phyloP scores from a whole-genome alignment of 371 early-diverging fungal species.

The Actinomucor elegans region DNA sequence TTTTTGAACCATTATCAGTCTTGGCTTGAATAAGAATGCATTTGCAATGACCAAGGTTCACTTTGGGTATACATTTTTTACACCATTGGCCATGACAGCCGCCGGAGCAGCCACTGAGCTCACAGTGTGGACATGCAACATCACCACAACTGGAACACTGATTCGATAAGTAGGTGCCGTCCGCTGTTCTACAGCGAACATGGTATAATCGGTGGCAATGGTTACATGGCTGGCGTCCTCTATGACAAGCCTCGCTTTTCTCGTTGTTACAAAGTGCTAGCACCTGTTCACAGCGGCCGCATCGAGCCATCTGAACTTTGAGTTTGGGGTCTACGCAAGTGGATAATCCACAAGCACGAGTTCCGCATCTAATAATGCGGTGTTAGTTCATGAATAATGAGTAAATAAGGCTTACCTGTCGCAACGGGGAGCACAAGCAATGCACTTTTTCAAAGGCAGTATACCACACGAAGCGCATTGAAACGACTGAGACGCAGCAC shows the following conservation, averaged over 20 bases:
- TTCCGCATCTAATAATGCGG: conserved; percentile 10
- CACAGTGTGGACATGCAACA: conserved; percentile 18
- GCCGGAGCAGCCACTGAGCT: conserved; percentile 8
- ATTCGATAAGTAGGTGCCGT: conserved; percentile 14
- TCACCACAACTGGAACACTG: conserved; percentile 17
- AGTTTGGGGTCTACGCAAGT: conserved; percentile 4
- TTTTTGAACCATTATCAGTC: background rate
- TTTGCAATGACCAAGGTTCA: conserved; percentile 6
- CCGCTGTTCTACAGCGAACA: conserved; percentile 10
- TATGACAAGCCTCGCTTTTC: conserved; percentile 2
- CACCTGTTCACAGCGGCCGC: conserved; percentile 12
- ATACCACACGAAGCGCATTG: conserved; percentile 20
- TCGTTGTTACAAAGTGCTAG: conserved; percentile 15
- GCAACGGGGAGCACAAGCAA: conserved; percentile 21
- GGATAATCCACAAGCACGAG: conserved; percentile 13
- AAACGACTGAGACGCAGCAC: conserved; percentile 11
- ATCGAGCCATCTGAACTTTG: conserved; percentile 5
- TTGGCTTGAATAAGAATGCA: conserved; percentile 13
- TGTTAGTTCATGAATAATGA: background rate
- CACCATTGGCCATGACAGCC: conserved; percentile 26
- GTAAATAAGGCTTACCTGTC: conserved; percentile 14
- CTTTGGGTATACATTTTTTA: background rate
- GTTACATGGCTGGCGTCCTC: conserved; percentile 7
- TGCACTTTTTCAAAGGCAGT: conserved; percentile 15
- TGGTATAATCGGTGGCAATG: conserved; percentile 18